These are phyloP conservation scores for Filobasidium floriforme DNA, from an alignment of 768 basidiomycete genomes.

Conservation along the genomic window DNA sequence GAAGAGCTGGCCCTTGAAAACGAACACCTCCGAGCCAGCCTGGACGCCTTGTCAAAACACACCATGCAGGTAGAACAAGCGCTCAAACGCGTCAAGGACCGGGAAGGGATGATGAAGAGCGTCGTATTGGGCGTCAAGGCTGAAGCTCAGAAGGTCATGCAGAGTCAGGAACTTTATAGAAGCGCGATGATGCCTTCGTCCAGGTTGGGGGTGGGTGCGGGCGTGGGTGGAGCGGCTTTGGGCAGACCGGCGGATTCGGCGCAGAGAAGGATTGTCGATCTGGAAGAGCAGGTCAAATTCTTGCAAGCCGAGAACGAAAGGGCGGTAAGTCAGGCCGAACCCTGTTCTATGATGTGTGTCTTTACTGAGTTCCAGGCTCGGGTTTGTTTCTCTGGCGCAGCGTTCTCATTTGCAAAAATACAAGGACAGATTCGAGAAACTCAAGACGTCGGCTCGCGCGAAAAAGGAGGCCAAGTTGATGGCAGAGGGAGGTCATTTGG, in stretches of 20 bases:
- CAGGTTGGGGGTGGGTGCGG: slow-evolving; percentile 13
- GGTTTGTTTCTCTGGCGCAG: slow-evolving; percentile 12
- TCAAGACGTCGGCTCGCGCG: slow-evolving; percentile 32
- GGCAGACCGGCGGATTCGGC: neutral
- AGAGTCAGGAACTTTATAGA: slow-evolving; percentile 28
- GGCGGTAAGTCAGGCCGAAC: slow-evolving; percentile 18
- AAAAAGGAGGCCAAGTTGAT: slow-evolving; percentile 35
- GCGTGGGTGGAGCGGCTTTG: slow-evolving; percentile 12
- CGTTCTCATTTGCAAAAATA: slow-evolving; percentile 32
- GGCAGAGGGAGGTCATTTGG: slow-evolving; percentile 10
- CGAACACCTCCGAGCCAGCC: slow-evolving; percentile 32
- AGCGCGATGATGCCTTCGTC: neutral
- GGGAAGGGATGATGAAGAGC: slow-evolving; percentile 34
- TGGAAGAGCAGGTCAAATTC: slow-evolving; percentile 35
- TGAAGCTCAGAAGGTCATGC: slow-evolving; percentile 33
- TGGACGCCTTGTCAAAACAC: slow-evolving; percentile 39
- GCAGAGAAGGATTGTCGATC: slow-evolving; percentile 24
- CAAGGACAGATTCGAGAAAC: slow-evolving; percentile 34
- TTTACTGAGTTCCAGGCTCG: neutral
- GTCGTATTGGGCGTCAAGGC: slow-evolving; percentile 32
- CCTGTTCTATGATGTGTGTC: neutral
- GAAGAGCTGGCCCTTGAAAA: slow-evolving; percentile 43
- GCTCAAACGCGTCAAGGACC: slow-evolving; percentile 30
- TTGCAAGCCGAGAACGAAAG: slow-evolving; percentile 38
- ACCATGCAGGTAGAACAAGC: slow-evolving; percentile 30